Evolutionary conservation across 257 asterid species (phyloP).

Genomic region (Eustoma russellianum): DNA sequence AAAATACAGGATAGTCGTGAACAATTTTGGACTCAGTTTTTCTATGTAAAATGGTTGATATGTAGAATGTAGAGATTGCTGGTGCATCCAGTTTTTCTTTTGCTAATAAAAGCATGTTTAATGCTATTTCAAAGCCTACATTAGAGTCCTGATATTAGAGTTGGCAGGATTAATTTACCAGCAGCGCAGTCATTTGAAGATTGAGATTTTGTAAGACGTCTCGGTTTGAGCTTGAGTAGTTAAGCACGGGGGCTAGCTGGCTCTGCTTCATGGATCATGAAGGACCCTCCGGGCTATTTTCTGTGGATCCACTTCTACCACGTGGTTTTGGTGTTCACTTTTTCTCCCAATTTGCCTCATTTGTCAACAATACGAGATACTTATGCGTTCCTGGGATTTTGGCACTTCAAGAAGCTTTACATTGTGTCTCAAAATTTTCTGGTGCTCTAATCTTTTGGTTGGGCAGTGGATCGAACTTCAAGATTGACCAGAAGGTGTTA

Average conservation of each 20-base stretch:
- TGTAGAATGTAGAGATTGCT: not conserved
- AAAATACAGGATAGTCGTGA: too few relatives aligned
- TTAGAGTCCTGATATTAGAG: not conserved
- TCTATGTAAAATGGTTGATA: not conserved
- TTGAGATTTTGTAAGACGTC: not conserved
- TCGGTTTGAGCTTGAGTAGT: not conserved
- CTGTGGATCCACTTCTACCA: constrained; percentile 56
- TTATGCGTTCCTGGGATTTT: constrained; percentile 48
- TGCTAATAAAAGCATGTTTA: not conserved
- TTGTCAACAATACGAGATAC: constrained; percentile 50
- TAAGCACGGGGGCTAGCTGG: constrained; percentile 37
- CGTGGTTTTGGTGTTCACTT: constrained; percentile 31
- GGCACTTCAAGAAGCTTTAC: constrained; percentile 67
- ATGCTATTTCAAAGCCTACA: not conserved
- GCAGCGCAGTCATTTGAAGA: not conserved
- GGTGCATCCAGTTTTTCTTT: not conserved
- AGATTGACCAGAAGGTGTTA: constrained; percentile 16
- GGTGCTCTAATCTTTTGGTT: constrained; percentile 64
- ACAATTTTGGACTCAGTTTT: not conserved
- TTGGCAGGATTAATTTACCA: not conserved
- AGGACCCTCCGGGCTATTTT: constrained; percentile 39
- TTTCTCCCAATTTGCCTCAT: constrained; percentile 39
- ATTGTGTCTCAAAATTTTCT: constrained; percentile 54
- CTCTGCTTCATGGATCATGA: constrained; percentile 43
- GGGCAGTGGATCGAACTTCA: constrained; percentile 52